These are phyloP conservation scores for Marasmius oreades DNA, from an alignment of 1,284 basidiomycete species.

Conservation along the genomic window DNA sequence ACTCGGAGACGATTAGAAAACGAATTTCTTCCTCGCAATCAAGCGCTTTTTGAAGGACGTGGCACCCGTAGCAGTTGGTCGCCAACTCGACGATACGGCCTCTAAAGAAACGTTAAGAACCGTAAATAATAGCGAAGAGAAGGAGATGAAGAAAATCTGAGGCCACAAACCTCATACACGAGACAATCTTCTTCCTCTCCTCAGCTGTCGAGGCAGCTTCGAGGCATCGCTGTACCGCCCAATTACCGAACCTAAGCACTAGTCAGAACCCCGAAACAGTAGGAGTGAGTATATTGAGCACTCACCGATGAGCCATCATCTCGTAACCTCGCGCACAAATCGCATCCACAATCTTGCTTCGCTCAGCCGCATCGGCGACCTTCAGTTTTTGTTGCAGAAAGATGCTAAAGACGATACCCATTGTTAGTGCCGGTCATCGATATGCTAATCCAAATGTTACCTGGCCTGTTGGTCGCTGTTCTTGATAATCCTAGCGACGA, in stretches of 20 bases:
- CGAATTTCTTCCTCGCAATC: conserved; percentile 83
- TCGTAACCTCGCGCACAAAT: conserved; percentile 78
- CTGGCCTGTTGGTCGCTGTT: conserved; percentile 77
- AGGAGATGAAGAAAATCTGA: background rate
- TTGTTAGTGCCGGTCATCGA: background rate
- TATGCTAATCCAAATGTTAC: background rate
- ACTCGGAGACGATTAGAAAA: conserved; percentile 74
- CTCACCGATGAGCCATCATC: conserved; percentile 83
- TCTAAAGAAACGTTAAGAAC: conserved; percentile 32
- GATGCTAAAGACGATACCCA: conserved; percentile 55
- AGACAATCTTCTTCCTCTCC: conserved; percentile 73
- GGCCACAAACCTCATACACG: conserved; percentile 66
- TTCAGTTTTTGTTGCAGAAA: conserved; percentile 85
- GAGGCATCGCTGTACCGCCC: conserved; percentile 81
- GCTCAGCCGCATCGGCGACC: conserved; percentile 73
- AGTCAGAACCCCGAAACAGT: conserved; percentile 6
- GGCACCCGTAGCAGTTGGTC: conserved; percentile 83
- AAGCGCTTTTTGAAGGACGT: conserved; percentile 83
- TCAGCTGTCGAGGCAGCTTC: conserved; percentile 69
- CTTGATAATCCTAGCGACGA: conserved; percentile 79
- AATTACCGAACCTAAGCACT: conserved; percentile 71
- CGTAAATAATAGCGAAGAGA: conserved; percentile 1
- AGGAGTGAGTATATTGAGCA: conserved; percentile 9
- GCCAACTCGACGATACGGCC: conserved; percentile 79
- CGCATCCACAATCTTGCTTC: conserved; percentile 77